phyloP scores from a whole-genome alignment of 352 stramenopile species.

The Pythium vanterpoolii region DNA sequence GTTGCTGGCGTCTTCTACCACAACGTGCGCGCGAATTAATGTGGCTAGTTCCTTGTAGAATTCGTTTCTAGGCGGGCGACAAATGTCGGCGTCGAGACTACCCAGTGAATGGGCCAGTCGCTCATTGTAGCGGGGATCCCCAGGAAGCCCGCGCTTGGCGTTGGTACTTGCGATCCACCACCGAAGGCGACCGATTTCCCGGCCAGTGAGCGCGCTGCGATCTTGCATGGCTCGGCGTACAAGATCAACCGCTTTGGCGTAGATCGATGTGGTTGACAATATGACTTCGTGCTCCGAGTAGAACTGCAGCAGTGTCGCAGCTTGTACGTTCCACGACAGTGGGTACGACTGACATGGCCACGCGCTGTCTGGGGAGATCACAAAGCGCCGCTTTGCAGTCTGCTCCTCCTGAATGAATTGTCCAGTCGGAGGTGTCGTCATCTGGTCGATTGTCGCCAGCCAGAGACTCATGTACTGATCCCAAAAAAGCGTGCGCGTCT shows the following conservation, averaged over 20 bases:
- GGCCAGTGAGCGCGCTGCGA: constrained; percentile 2
- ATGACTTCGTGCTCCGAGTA: neutral
- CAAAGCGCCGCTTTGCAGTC: neutral
- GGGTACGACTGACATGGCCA: constrained; percentile 14
- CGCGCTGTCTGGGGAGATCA: neutral
- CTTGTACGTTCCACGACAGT: neutral
- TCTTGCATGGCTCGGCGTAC: neutral
- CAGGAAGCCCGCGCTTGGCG: constrained; percentile 14
- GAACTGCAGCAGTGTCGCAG: neutral
- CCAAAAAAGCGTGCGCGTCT: constrained; percentile 7
- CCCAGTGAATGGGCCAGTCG: neutral
- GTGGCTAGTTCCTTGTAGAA: neutral
- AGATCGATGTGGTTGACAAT: neutral
- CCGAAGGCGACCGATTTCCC: constrained; percentile 13
- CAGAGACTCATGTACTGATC: constrained; percentile 16
- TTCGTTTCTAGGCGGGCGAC: neutral
- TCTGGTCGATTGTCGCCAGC: constrained; percentile 12
- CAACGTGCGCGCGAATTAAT: neutral
- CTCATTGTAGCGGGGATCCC: neutral
- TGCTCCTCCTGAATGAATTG: neutral
- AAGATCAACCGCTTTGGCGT: neutral
- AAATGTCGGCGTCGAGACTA: neutral
- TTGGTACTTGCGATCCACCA: constrained; percentile 5
- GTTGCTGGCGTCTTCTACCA: neutral
- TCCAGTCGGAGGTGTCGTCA: constrained; percentile 3